Evolutionary conservation across 306 rosid genomes (phyloP).

Genomic region (Cucurbita moschata): DNA sequence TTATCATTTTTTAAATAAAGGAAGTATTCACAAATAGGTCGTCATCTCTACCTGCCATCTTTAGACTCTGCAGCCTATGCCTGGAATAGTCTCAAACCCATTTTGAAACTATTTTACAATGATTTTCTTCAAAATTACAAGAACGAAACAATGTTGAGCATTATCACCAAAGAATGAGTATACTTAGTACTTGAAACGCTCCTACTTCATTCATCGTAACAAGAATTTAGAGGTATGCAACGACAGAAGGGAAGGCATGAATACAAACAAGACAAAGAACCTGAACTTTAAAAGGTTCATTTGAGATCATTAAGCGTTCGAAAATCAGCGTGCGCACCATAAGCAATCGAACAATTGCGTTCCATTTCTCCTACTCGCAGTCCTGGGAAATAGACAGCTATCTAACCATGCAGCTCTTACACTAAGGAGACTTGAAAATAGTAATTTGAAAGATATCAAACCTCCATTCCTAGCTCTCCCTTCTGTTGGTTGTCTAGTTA

Average conservation of each 20-base stretch:
- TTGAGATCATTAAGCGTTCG: conserved; percentile 85
- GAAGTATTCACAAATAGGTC: neutral
- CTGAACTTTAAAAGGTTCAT: conserved; percentile 93
- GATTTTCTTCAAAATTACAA: no score
- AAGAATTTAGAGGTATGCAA: neutral
- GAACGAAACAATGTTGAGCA: no score
- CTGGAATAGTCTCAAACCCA: no score
- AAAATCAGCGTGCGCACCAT: conserved; percentile 91
- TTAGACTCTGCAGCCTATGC: no score
- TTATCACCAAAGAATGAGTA: no score
- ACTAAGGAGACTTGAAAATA: neutral
- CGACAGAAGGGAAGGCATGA: neutral
- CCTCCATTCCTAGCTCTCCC: conserved; percentile 97
- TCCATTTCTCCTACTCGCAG: conserved; percentile 98
- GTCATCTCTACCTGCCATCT: no score
- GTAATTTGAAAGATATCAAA: conserved; percentile 12
- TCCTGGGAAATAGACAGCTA: conserved; percentile 30
- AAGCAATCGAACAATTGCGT: conserved; percentile 88
- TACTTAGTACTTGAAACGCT: no score
- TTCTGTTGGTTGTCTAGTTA: conserved; percentile 90
- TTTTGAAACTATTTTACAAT: no score
- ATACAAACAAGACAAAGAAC: conserved; percentile 17
- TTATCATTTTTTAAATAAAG: neutral
- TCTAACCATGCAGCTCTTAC: neutral
- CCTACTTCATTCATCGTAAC: neutral